These are phyloP conservation scores for Suillus lakei DNA, from an alignment of 768 basidiomycete genomes.

Conservation along the genomic window DNA sequence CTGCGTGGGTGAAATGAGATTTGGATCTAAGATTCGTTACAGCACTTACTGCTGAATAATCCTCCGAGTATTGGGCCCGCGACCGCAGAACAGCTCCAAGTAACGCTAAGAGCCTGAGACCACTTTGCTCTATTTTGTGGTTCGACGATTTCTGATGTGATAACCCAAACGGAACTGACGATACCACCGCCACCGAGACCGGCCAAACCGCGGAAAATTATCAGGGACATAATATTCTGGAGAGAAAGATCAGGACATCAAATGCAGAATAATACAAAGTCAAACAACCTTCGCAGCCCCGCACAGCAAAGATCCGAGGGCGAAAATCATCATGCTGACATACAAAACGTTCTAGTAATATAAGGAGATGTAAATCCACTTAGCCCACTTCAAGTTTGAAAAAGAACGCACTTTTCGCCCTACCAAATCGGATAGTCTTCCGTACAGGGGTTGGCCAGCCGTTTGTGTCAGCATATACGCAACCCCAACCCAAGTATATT, in stretches of 20 bases:
- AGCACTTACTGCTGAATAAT: conserved; percentile 70
- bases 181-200: conserved; percentile 90
- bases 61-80: conserved; percentile 87
- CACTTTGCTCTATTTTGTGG: conserved; percentile 73
- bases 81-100: conserved; percentile 86
- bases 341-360: conserved; percentile 64
- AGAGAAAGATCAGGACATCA: conserved; percentile 21
- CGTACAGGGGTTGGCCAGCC: conserved; percentile 83
- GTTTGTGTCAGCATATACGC: conserved; percentile 88
- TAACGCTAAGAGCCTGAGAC: conserved; percentile 84
- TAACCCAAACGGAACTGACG: conserved; percentile 84
- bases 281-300: conserved; percentile 67
- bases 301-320: conserved; percentile 79
- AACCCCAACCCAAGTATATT: conserved; percentile 88
- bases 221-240: conserved; percentile 60
- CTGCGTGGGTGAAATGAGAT: conserved; percentile 31
- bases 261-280: conserved; percentile 19
- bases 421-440: conserved; percentile 76
- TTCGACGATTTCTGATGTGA: conserved; percentile 84
- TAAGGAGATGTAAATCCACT: conserved; percentile 9
- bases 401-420: conserved; percentile 69
- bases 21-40: conserved; percentile 16
- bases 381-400: conserved; percentile 8
- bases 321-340: conserved; percentile 74
- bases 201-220: conserved; percentile 65